These are phyloP conservation scores for Magnolia officinalis DNA, from an alignment of 164 flowering plant species.

Conservation along the genomic window DNA sequence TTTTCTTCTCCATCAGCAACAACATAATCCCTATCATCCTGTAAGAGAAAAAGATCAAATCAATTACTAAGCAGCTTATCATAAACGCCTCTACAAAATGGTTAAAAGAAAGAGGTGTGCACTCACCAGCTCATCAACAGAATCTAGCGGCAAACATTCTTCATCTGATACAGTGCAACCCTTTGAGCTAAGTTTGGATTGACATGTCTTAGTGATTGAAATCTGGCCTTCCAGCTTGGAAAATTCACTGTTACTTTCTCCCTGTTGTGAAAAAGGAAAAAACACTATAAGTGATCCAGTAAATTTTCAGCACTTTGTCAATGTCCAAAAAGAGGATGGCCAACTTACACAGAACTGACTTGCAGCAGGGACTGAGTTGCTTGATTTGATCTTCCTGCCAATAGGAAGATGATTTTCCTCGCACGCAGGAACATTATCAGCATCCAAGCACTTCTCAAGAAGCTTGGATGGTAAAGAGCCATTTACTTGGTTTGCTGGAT, in stretches of 20 bases:
- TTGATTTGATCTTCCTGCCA: slow-evolving; percentile 15
- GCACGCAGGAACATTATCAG: slow-evolving; percentile 28
- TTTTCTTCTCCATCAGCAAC: slow-evolving; percentile 62
- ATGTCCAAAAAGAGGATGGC: slow-evolving; percentile 38
- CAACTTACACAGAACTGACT: slow-evolving; percentile 81
- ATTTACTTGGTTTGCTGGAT: slow-evolving; percentile 2
- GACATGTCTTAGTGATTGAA: slow-evolving; percentile 21
- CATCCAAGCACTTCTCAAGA: slow-evolving; percentile 3
- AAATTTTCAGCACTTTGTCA: slow-evolving; percentile 6
- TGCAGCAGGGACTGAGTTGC: slow-evolving; percentile 12
- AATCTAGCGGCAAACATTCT: slow-evolving; percentile 36
- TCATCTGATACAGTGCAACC: slow-evolving; percentile 22
- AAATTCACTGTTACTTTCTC: slow-evolving; percentile 47
- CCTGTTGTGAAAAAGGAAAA: slow-evolving; percentile 38
- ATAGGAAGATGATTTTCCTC: slow-evolving; percentile 18
- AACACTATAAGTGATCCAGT: slow-evolving; percentile 24
- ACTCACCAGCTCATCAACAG: slow-evolving; percentile 68
- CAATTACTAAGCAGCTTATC: not conserved
- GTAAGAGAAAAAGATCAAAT: slow-evolving; percentile 7
- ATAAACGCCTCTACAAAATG: not conserved
- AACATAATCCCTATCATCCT: slow-evolving; percentile 89
- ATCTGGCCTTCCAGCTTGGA: slow-evolving; percentile 27
- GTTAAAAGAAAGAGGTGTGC: not conserved
- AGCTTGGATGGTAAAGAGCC: slow-evolving; percentile 9
- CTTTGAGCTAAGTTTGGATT: slow-evolving; percentile 19